Base-by-base conservation (phyloP, 306 rosid species). In the Leucaena leucocephala region DNA sequence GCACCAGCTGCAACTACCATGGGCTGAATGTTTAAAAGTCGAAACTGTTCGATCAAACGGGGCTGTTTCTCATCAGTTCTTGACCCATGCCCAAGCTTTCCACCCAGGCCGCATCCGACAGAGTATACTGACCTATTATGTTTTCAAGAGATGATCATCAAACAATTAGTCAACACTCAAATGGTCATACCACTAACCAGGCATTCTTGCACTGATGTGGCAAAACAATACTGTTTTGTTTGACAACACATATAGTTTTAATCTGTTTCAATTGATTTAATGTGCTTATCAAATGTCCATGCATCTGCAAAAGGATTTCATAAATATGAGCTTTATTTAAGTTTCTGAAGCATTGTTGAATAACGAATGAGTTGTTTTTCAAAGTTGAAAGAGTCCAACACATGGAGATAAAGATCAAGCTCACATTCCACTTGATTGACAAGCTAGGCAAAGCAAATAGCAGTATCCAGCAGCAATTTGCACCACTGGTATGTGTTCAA, bases 381-480 rank as follows among this genome's bases (percentile, higher is more conserved):
- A 33, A 82, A 59, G 27, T 65, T 72, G 43, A 44, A 46, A 75
- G 22, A 46, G 4, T 55, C n/a, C 58, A 35, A 79, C 16, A n/a
- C n/a, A 77, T 55, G 54, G 39, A 75, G 40, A 76, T 19, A 16
- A 46, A 77, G 66, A 40, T 54, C 78, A 45, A 75, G 75, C 98
- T 95, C 79, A 95, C 98, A 91, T 95, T 85, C 98, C 98, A n/a
- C 77, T 88, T 8, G 97, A 91, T 78, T 92, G 91, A 87, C 93
- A 95, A 80, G 94, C 94, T 75, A 95, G 87, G 84, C 97, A 96
- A 83, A 95, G 98, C 78, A 95, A 91, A 85, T 89, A 95, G 89
- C 98, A 95, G 85, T 92, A 92, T 74, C 98, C 98, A 42, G 98
- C 98, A 36, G 98, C 97, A 81, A 95, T 92, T 85, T 95, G 98